Conservation (phyloP, 208 protist species). For the Trypanosoma cruzi region DNA sequence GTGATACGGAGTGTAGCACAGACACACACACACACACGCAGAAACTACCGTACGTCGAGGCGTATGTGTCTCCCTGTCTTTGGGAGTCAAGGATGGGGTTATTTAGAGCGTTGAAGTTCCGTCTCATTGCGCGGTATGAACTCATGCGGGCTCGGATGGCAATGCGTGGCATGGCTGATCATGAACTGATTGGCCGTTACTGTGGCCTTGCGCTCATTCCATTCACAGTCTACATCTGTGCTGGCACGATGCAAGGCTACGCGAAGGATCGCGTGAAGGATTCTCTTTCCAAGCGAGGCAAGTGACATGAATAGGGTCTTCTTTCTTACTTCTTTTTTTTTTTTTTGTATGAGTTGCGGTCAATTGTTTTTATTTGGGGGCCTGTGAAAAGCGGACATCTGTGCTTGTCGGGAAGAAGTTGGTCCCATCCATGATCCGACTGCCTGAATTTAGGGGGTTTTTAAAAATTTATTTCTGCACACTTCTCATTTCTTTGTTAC, state of each 20-base stretch:
- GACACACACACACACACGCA: background rate
- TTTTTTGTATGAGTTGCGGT: background rate
- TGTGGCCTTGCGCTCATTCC: slow-evolving; percentile 75
- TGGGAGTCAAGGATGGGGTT: slow-evolving; percentile 30
- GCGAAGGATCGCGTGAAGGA: slow-evolving; percentile 45
- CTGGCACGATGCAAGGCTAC: slow-evolving; percentile 67
- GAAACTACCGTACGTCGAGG: no score
- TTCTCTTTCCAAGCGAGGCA: slow-evolving; percentile 21
- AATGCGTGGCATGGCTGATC: slow-evolving; percentile 59
- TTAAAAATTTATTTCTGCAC: background rate
- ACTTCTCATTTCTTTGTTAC: background rate
- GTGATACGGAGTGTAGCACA: no score
- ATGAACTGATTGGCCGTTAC: slow-evolving; percentile 79
- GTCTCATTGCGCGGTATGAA: slow-evolving; percentile 44
- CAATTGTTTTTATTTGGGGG: no score
- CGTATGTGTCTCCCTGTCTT: background rate
- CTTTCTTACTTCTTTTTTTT: background rate
- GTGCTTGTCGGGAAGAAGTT: background rate
- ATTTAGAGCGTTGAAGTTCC: slow-evolving; percentile 26
- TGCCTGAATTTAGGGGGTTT: background rate
- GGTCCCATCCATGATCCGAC: background rate
- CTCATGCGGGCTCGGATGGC: slow-evolving; percentile 59
- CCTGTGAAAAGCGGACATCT: no score
- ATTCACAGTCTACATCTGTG: slow-evolving; percentile 66
- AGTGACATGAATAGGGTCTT: background rate